Evolutionary conservation across 352 stramenopile species (phyloP), one percentile per base, ranked within the genome.

Genomic region (Phytophthora foliorum): DNA sequence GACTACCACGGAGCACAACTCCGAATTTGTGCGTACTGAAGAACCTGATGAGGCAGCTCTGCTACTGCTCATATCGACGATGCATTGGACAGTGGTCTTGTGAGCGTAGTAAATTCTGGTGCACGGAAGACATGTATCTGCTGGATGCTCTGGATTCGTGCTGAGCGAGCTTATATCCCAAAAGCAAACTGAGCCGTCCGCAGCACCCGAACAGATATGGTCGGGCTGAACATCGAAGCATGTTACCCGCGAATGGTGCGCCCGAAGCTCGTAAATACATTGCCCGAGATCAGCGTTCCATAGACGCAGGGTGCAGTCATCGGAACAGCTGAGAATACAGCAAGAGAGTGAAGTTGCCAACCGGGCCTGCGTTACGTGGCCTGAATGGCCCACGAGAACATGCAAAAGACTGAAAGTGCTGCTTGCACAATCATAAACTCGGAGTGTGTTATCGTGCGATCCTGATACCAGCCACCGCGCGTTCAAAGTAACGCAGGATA

Each of bases 381-480:
- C 86, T 6, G 59, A 63, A 68, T 94, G 86, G 0, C 84, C 86
- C 3, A 48, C 52, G 21, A 92, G 68, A 0, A 78, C 38, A 29
- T 84, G 41, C 2, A 84, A 31, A n/a, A 88, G 77, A 13, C 42
- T 56, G 46, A 92, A 91, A 14, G 61, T 57, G 27, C 60, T 55
- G 38, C 21, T 58, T 22, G 49, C 46, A 10, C 55, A 63, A 41
- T 72, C 74, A 60, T 91, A 94, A 6, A 91, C 63, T 17, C 86
- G 74, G 31, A 94, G 39, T 4, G 82, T 91, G 31, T 48, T 67
- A 64, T 94, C 86, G 41, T 92, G 84, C 0, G 86, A 92, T 1
- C 83, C 86, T 0, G 86, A 94, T 2, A 94, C 73, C 3, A 94
- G 84, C 81, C 78, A 92, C 1, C 67, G 59, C 24, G 22, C n/a